Evolutionary conservation across 306 rosid genomes (phyloP), one percentile per base, ranked within the genome.

Genomic region (Medicago lupulina): DNA sequence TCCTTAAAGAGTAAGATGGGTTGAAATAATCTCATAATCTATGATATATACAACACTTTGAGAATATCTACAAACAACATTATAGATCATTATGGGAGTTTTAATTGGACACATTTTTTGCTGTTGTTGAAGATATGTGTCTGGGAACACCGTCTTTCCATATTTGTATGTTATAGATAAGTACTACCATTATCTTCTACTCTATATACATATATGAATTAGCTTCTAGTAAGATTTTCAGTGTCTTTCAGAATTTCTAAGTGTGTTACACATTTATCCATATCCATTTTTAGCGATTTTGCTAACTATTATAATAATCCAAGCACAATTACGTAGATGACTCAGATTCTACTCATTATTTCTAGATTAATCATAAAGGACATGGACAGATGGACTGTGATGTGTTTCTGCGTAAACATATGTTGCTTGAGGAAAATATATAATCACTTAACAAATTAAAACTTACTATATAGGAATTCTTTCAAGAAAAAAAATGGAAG

Each of bases 241-340:
- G 16, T 49, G 8, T 49, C 55, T 50, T 73, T 73, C 41, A 34
- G 39, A 71, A 12, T 71, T 53, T 4, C 5, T 11, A 28, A 25
- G 68, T 59, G 21, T 38, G 16, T 44, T 23, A n/a, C 31, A 44
- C 49, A 31, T 62, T 50, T 50, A 4, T 61, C 61, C 39, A 51
- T 50, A 4, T 61, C 61, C 39, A 51, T 62, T 38, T 31, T 63
- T 34, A 21, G 15, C 8, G 17, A 34, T 36, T 59, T 15, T 59
- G 58, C 57, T 54, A 67, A 67, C 36, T 11, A 44, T 44, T 38
- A 43, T 76, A 38, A 54, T 70, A 53, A n/a, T 67, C 5, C 14
- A 66, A 67, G 21, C 6, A 55, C 74, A 67, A 53, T 67, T 51
- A 50, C 44, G 50, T 44, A 44, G 50, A 38, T 54, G 21, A 76